These are phyloP conservation scores for Phanerochaete carnosa DNA, from an alignment of 768 basidiomycete species.

Conservation along the genomic window DNA sequence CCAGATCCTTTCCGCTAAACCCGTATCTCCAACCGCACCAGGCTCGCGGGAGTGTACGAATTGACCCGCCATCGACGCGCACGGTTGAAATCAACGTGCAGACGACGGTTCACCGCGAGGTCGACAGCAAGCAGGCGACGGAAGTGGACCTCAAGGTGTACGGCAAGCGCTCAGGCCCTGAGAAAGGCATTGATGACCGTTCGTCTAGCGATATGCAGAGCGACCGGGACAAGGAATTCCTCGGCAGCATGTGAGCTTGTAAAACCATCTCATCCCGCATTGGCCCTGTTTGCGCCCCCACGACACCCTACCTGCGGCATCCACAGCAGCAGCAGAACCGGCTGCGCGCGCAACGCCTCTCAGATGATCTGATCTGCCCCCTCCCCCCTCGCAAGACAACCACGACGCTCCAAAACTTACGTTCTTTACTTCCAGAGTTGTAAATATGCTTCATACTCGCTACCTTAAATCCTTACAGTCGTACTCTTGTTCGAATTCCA, in stretches of 20 bases:
- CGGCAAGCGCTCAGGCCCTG: neutral
- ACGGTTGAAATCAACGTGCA: constrained; percentile 13
- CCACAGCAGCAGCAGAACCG: no score
- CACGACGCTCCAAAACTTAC: neutral
- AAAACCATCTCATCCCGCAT: neutral
- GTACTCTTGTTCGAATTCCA: neutral
- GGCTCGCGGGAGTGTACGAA: neutral
- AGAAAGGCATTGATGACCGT: neutral
- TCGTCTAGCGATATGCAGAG: neutral
- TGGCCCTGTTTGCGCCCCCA: neutral
- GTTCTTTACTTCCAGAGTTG: neutral
- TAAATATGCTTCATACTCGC: neutral
- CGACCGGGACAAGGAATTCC: neutral
- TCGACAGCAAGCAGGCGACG: constrained; percentile 1
- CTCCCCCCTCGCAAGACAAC: no score
- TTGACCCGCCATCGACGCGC: neutral
- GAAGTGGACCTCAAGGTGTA: neutral
- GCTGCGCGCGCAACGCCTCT: no score
- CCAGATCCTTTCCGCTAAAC: neutral
- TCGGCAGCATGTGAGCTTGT: neutral
- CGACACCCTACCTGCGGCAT: no score
- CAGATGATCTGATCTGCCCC: no score
- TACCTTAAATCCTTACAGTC: neutral
- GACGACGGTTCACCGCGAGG: constrained; percentile 6
- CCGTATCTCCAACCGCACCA: neutral